These are phyloP conservation scores for Melocanna baccifera DNA, from an alignment of 176 grass and related monocot genomes.

Conservation along the genomic window DNA sequence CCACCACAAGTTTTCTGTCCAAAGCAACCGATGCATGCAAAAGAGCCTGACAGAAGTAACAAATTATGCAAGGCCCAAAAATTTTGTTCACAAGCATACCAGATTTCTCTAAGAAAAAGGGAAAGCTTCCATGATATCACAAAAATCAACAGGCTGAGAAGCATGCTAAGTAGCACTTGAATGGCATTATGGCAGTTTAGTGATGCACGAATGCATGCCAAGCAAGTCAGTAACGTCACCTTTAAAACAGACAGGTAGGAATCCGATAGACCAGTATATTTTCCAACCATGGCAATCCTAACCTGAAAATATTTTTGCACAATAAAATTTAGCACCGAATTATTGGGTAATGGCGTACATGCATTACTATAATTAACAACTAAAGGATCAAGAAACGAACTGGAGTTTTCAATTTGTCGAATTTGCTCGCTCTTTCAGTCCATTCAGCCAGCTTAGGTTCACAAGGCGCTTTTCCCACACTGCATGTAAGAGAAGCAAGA, in stretches of 20 bases:
- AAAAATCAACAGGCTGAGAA: background rate
- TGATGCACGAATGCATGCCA: background rate
- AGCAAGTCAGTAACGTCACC: slow-evolving; percentile 29
- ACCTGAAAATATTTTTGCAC: slow-evolving; percentile 47
- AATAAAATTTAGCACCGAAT: slow-evolving; percentile 5
- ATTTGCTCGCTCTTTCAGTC: slow-evolving; percentile 69
- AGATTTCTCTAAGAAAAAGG: background rate
- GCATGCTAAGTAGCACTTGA: background rate
- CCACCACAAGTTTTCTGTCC: slow-evolving; percentile 74
- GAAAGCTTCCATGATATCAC: background rate
- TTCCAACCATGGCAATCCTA: slow-evolving; percentile 83
- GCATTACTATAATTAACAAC: background rate
- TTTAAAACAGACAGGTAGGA: slow-evolving; percentile 81
- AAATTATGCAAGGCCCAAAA: background rate
- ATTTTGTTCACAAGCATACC: background rate
- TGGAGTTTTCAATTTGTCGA: slow-evolving; percentile 56
- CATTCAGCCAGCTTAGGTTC: slow-evolving; percentile 68
- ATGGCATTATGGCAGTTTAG: background rate
- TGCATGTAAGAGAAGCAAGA: slow-evolving; percentile 22
- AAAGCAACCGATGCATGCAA: slow-evolving; percentile 84
- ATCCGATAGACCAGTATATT: slow-evolving; percentile 71
- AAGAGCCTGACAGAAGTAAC: slow-evolving; percentile 51
- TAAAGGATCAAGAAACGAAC: slow-evolving; percentile 31
- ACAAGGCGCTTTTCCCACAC: slow-evolving; percentile 36
- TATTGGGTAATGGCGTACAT: background rate